Conservation (phyloP, 1,284 basidiomycete genomes). For the Coniophora puteana region DNA sequence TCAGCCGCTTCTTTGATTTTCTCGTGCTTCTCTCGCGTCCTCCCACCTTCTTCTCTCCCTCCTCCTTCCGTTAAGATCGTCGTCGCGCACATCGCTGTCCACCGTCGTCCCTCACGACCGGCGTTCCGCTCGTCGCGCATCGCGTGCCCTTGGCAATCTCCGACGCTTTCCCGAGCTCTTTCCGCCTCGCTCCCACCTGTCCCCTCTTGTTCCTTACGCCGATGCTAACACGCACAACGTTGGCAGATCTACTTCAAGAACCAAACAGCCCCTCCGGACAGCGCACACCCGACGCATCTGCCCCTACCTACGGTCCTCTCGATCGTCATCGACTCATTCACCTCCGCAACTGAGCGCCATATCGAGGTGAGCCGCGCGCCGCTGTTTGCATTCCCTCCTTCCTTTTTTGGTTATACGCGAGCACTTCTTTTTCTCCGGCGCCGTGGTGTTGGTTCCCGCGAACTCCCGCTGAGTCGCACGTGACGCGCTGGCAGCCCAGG, state of each 20-base stretch:
- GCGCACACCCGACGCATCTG: conserved; percentile 74
- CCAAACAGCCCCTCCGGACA: conserved; percentile 66
- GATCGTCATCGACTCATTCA: conserved; percentile 91
- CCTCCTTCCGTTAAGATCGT: conserved; percentile 13
- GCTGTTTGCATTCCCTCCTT: conserved; percentile 8
- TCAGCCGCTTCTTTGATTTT: too few species aligned
- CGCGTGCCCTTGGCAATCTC: too few species aligned
- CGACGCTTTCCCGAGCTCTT: too few species aligned
- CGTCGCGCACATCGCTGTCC: conserved; percentile 6
- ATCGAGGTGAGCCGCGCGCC: conserved; percentile 67
- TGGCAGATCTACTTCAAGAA: conserved; percentile 94
- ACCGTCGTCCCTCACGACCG: too few species aligned
- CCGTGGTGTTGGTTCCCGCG: too few species aligned
- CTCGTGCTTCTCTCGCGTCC: conserved; percentile 6
- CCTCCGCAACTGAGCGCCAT: conserved; percentile 91
- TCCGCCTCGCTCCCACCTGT: conserved; percentile 3
- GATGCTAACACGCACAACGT: conserved; percentile 35
- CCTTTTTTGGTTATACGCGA: too few species aligned
- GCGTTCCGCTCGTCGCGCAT: too few species aligned
- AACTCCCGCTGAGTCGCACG: too few species aligned
- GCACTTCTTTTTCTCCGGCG: conserved; percentile 3
- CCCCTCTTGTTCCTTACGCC: conserved; percentile 24
- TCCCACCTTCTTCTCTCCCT: conserved; percentile 17
- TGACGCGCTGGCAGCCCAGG: too few species aligned
- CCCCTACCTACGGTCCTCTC: conserved; percentile 77